Evolutionary conservation across 148 eudicot genomes (phyloP), one percentile per base, ranked within the genome.

Genomic region (Pharnaceum exiguum): DNA sequence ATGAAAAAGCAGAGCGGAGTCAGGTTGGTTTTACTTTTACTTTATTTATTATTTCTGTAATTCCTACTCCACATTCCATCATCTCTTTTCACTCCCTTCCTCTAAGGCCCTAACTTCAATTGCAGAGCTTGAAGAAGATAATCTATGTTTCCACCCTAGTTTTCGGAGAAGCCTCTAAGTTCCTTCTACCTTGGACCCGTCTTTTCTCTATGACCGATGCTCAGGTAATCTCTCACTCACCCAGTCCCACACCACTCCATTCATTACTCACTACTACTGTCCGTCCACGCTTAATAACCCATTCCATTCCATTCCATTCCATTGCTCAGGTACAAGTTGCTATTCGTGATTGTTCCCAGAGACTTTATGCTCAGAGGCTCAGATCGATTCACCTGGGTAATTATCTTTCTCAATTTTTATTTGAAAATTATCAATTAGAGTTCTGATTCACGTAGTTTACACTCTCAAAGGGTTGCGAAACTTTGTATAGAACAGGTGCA

Each of bases 61-160:
- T n/a, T n/a, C n/a, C n/a, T n/a, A n/a, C n/a, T n/a, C n/a, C n/a
- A n/a, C n/a, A n/a, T n/a, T n/a, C n/a, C n/a, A n/a, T n/a, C n/a
- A n/a, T n/a, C n/a, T n/a, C n/a, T n/a, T n/a, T n/a, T n/a, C n/a
- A n/a, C n/a, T n/a, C n/a, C n/a, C n/a, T n/a, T n/a, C n/a, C n/a
- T n/a, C n/a, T n/a, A n/a, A n/a, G n/a, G n/a, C n/a, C n/a, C n/a
- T n/a, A n/a, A 72, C 50, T 73, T 78, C 79, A 80, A 82, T 76
- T 74, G 82, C 96, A 93, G 99, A 96, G 96, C 65, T 93, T 93
- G 77, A 95, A 93, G 84, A 93, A 93, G 96, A 72, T 93, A 46
- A 78, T 93, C 25, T 93, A 93, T 71, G 96, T 93, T 30, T 93
- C 99, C 55, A 85, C 80, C 40, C 89, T 86, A 62, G 99, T 93